Conservation (phyloP, 768 basidiomycete species). For the Termitomyces sp. region DNA sequence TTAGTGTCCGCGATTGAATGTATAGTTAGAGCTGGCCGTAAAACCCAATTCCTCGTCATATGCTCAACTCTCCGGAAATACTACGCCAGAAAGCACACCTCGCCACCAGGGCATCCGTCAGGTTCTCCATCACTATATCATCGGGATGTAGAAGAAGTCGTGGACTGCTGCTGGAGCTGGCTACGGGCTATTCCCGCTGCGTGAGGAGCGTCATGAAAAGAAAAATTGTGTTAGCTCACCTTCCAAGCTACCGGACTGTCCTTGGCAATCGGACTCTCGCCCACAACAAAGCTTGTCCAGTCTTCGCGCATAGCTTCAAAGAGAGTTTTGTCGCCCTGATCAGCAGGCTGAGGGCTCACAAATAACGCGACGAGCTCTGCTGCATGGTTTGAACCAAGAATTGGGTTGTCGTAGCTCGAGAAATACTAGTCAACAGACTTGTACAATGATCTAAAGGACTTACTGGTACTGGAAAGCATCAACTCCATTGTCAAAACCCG, state of each 20-base stretch:
- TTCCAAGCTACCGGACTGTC: constrained; percentile 18
- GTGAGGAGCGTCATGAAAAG: background rate
- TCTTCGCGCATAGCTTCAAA: constrained; percentile 31
- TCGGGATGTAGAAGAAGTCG: constrained; percentile 25
- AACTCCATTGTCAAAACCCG: constrained; percentile 14
- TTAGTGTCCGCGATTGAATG: too few species aligned
- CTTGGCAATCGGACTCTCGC: constrained; percentile 20
- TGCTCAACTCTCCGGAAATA: constrained; percentile 15
- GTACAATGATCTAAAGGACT: background rate
- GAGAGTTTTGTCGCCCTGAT: constrained; percentile 22
- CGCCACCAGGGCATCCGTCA: constrained; percentile 11
- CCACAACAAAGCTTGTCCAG: constrained; percentile 33
- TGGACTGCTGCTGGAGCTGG: constrained; percentile 17
- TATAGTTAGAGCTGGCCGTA: too few species aligned
- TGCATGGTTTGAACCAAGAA: constrained; percentile 29
- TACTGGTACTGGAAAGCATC: constrained; percentile 31
- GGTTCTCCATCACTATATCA: constrained; percentile 17
- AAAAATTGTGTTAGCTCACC: constrained; percentile 13
- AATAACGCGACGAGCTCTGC: constrained; percentile 33
- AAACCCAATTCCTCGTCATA: constrained; percentile 5
- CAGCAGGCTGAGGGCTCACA: constrained; percentile 16
- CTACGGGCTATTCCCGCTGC: constrained; percentile 11
- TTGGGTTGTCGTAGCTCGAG: constrained; percentile 33
- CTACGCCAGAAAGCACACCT: constrained; percentile 27
- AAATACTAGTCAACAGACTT: background rate